A percentile compares a stretch with the other conserved stretches of the same genome.
Evolutionary conservation across 345 rosid genomes (phyloP).

Genomic region (Murraya paniculata): DNA sequence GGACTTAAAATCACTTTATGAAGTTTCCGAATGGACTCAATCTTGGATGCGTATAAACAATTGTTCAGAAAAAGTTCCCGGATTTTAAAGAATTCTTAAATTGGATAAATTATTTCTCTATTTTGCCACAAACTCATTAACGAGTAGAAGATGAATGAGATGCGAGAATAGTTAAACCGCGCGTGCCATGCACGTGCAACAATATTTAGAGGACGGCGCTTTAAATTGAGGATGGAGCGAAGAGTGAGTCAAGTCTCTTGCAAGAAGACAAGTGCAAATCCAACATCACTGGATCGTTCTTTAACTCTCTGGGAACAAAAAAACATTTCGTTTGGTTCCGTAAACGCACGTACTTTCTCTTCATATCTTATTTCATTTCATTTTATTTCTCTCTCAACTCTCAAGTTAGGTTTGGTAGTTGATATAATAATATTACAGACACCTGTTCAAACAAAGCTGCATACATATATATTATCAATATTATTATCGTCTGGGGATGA

Average conservation of each 20-base stretch:
- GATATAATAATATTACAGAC: background rate
- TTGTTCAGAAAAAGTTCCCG: too few relatives aligned
- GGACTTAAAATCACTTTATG: too few relatives aligned
- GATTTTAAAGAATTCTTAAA: too few relatives aligned
- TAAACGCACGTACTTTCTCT: background rate
- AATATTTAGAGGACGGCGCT: slow-evolving; percentile 22
- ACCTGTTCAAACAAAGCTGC: background rate
- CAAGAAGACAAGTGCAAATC: slow-evolving; percentile 13
- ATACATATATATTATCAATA: too few relatives aligned
- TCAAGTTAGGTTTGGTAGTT: slow-evolving; percentile 5
- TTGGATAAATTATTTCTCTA: too few relatives aligned
- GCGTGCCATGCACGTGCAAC: slow-evolving; percentile 28
- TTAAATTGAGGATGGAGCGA: slow-evolving; percentile 8
- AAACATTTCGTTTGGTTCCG: background rate
- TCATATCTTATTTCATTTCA: background rate
- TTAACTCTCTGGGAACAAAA: background rate
- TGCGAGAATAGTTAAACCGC: background rate
- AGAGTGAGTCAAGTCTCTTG: slow-evolving; percentile 13
- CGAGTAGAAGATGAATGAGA: background rate
- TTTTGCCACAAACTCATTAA: too few relatives aligned
- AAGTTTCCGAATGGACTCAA: too few relatives aligned
- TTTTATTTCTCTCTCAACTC: background rate
- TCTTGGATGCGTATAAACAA: too few relatives aligned
- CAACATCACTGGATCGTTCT: background rate
- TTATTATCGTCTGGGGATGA: slow-evolving; percentile 11